Conservation (phyloP, 306 rosid species). For the Begonia masoniana region DNA sequence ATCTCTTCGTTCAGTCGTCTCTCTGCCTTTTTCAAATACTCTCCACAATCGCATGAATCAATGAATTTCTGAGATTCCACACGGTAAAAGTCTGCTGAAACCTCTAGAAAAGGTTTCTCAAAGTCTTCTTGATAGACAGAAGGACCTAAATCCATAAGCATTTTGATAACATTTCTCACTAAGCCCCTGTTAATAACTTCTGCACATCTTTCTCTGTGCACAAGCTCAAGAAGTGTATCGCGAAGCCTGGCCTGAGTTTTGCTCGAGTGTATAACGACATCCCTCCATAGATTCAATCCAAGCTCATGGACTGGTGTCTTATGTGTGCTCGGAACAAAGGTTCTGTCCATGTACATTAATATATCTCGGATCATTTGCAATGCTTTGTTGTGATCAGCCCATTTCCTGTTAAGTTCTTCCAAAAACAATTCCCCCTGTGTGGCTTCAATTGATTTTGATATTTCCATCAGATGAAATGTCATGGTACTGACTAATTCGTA, state of each 20-base stretch:
- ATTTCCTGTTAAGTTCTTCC: constrained; percentile 67
- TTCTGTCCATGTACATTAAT: constrained; percentile 95
- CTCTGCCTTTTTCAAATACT: constrained; percentile 70
- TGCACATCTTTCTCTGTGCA: constrained; percentile 48
- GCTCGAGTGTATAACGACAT: constrained; percentile 43
- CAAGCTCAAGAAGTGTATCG: constrained; percentile 52
- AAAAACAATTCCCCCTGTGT: constrained; percentile 66
- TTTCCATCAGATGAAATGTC: constrained; percentile 58
- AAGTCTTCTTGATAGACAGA: constrained; percentile 61
- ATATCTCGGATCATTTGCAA: constrained; percentile 69
- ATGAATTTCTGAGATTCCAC: constrained; percentile 62
- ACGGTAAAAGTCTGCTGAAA: constrained; percentile 63
- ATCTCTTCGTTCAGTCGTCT: constrained; percentile 71
- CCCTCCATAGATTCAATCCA: constrained; percentile 80
- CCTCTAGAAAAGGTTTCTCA: constrained; percentile 54
- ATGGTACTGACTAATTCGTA: constrained; percentile 62
- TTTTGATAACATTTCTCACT: constrained; percentile 51
- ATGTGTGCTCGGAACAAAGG: constrained; percentile 47
- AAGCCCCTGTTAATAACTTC: constrained; percentile 68
- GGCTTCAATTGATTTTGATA: constrained; percentile 53
- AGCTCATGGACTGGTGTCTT: constrained; percentile 67
- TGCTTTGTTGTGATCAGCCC: constrained; percentile 74
- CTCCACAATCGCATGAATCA: constrained; percentile 69
- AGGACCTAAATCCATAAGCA: constrained; percentile 76
- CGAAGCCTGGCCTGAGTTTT: constrained; percentile 55